Evolutionary conservation across 2,329 filamentous ascomycete genomes (phyloP).

Genomic region (Pezicula radicicola): DNA sequence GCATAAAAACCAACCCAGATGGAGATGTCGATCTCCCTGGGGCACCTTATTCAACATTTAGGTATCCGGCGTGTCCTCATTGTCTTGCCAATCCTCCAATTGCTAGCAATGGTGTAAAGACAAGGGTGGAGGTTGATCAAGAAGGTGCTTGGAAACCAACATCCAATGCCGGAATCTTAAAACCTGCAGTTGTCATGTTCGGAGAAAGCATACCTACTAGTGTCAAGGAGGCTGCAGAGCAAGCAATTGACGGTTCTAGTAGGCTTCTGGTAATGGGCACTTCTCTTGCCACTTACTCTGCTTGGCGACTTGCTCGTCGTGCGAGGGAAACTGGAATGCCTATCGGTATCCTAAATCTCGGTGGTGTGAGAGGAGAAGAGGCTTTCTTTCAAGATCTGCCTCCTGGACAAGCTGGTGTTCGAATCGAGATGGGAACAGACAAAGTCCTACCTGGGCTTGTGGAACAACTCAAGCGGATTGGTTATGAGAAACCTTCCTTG

Average conservation of each 20-base stretch:
- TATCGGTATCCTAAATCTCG: constrained; percentile 83
- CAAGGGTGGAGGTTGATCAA: constrained; percentile 64
- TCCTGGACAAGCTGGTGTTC: constrained; percentile 50
- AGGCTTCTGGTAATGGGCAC: constrained; percentile 80
- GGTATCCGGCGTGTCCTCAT: constrained; percentile 84
- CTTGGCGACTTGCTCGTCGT: constrained; percentile 82
- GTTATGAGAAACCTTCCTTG: constrained; percentile 20
- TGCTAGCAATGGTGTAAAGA: constrained; percentile 49
- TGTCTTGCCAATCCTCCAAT: constrained; percentile 66
- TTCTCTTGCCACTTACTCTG: constrained; percentile 91
- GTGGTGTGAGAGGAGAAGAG: constrained; percentile 80
- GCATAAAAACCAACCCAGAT: constrained; percentile 85
- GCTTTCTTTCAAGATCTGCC: constrained; percentile 59
- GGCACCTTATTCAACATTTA: constrained; percentile 84
- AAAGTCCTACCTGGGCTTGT: constrained; percentile 55
- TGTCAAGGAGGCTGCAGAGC: constrained; percentile 75
- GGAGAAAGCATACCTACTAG: constrained; percentile 75
- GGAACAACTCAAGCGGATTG: constrained; percentile 37
- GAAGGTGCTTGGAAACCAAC: constrained; percentile 75
- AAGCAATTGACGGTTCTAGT: constrained; percentile 73
- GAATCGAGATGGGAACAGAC: constrained; percentile 57
- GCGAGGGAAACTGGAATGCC: constrained; percentile 81
- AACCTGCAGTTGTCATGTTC: constrained; percentile 95
- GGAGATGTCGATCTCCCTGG: constrained; percentile 89
- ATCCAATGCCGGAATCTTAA: constrained; percentile 75